Percentiles rank a stretch among this genome's conserved stretches.
phyloP scores from a whole-genome alignment of 768 basidiomycete species.

The Mycena crocata region DNA sequence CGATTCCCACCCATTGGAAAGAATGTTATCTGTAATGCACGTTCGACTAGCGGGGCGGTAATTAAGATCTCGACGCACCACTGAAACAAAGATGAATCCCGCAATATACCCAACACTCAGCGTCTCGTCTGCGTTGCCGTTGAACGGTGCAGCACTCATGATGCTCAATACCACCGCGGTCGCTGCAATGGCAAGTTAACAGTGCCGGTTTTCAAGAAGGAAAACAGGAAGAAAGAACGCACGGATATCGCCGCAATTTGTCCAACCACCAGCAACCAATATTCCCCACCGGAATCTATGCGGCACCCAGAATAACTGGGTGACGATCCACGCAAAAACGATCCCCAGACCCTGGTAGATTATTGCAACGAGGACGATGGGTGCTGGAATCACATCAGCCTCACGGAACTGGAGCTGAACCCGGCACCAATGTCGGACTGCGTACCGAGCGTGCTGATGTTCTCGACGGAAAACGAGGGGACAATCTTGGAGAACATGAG shows the following conservation, averaged over 20 bases:
- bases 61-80: background rate
- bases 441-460: conserved; percentile 2
- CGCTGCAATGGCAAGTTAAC: background rate
- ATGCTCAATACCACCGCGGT: conserved; percentile 9
- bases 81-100: background rate
- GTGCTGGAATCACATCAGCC: background rate
- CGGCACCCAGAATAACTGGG: conserved; percentile 11
- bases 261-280: conserved; percentile 2
- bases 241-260: conserved; percentile 7
- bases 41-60: no score
- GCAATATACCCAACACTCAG: conserved; percentile 5
- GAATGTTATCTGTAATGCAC: background rate
- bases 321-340: background rate
- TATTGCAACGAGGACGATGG: conserved; percentile 5
- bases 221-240: background rate
- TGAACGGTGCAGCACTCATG: conserved; percentile 1
- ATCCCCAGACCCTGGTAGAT: background rate
- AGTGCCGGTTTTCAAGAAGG: background rate
- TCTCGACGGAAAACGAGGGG: conserved; percentile 1
- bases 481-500: conserved; percentile 22
- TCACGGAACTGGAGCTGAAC: no score
- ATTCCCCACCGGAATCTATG: conserved; percentile 13
- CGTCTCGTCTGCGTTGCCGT: background rate
- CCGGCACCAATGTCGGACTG: no score
- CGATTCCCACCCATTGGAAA: conserved; percentile 8